Base-by-base conservation (phyloP, 2,329 filamentous ascomycete species). In the Bertia moriformis region DNA sequence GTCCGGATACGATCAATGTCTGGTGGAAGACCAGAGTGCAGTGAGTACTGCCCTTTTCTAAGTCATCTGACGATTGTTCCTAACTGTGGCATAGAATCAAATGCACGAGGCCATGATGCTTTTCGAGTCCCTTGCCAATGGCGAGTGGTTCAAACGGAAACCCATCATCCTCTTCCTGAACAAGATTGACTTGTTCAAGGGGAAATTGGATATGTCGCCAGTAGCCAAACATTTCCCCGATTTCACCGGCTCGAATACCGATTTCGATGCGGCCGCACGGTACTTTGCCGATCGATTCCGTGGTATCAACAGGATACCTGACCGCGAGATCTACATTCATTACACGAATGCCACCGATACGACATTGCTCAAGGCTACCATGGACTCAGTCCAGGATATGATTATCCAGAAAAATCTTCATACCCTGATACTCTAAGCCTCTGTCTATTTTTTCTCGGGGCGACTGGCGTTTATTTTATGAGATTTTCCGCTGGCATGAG, bases 51-150 rank as follows among this genome's bases (percentile, higher is more conserved):
- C 24, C 24, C 39, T 5, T 40, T 7, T 14, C 14, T 4, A 18
- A 18, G 18, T 40, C 38, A 38, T 27, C n/a, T 27, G 22, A 27
- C 20, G 18, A 18, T 37, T 13, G 19, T 14, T 3, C 12, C 36
- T 48, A 18, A 46, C 36, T 19, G 18, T 17, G 13, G n/a, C 19
- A 17, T 46, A 67, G 63, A 69, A 69, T 49, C 66, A 68, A 65
- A 69, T 69, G 65, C 61, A 67, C 53, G 65, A 69, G 51, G 66
- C 66, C 3, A 51, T 69, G 19, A 66, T 66, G 59, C 59, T 69
- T 12, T 69, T 69, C 53, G 64, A 69, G 48, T 64, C 60, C 43
- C 67, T 69, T 45, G 63, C 62, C 15, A 69, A 67, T 46, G 66
- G 62, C 38, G 65, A 65, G 43, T 67, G 66, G 51, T 67, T 69